Evolutionary conservation across 164 flowering plant species (phyloP), one percentile per base, ranked within the genome.

Genomic region (Umbilicus rupestris): DNA sequence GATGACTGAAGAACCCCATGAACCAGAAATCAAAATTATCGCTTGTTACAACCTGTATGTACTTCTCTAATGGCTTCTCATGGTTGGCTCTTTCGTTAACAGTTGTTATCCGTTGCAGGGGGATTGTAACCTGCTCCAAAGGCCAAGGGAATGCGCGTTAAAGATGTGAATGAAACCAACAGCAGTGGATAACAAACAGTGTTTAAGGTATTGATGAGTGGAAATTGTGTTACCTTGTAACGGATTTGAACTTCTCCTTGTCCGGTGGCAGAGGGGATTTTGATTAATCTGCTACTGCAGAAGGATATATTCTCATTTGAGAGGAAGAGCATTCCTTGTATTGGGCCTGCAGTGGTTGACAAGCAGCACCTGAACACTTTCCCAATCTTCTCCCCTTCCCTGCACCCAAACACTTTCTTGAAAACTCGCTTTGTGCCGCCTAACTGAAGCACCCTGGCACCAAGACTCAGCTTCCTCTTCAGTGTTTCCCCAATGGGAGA

Each of bases 1-100:
- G 66, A 65, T 64, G 62, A 39, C 65, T 68, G 11, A 72, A 39
- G 50, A 79, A 74, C 42, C 82, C 79, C 76, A 74, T 74, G 49
- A 79, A 79, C 82, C 79, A 79, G 57, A 79, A 79, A 14, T 79
- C 78, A 62, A 73, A 78, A 30, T 66, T 59, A 42, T 75, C 81
- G 64, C 33, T 66, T 2, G 78, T 78, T 7, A 68, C 79, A 28
- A 78, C 29, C 29, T 78, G 66, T 22, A 76, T 46, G 46, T 78
- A 78, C 70, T 78, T 78, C 66, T 72, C 66, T 10, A 68, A 45
- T 22, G 78, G 73, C 35, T 66, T 76, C 20, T 68, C 64, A 16
- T 46, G 42, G 62, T 73, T 73, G 39, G 63, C 70, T 19, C 79
- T 76, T 66, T 71, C 69, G 45, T 52, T 64, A 3, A 62, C 73